Evolutionary conservation across 495 filamentous ascomycete genomes (phyloP).

Genomic region (Aspergillus diversus): DNA sequence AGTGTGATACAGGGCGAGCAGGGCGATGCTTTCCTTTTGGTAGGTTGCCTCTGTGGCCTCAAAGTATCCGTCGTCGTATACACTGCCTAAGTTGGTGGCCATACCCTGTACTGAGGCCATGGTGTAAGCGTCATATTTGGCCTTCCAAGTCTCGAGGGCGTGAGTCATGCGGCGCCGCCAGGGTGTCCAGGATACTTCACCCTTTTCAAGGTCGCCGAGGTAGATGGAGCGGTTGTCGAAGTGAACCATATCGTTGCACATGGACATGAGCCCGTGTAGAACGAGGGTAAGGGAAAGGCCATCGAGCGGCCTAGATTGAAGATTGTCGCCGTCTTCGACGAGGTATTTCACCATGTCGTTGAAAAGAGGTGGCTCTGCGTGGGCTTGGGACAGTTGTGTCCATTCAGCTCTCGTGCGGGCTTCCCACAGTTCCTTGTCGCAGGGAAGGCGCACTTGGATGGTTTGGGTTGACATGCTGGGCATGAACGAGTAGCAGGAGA

Average conservation of each 20-base stretch:
- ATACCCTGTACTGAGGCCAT: background rate
- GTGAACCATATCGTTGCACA: background rate
- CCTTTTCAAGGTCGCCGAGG: background rate
- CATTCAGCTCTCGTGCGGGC: background rate
- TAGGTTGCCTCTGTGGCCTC: background rate
- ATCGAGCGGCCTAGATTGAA: background rate
- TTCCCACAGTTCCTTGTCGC: background rate
- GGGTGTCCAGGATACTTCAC: background rate
- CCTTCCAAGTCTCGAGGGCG: background rate
- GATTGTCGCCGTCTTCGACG: background rate
- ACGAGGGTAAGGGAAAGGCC: background rate
- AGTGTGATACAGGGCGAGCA: background rate
- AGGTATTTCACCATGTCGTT: background rate
- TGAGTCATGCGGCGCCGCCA: conserved; percentile 2
- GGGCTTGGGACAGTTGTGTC: background rate
- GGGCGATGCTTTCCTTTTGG: background rate
- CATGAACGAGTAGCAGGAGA: conserved; percentile 3
- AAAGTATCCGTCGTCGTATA: background rate
- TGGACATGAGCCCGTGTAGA: background rate
- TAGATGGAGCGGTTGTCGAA: conserved; percentile 4
- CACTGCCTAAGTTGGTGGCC: background rate
- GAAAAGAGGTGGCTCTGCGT: background rate
- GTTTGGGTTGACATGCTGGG: conserved; percentile 1
- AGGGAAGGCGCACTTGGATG: background rate
- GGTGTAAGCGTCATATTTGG: conserved; percentile 3